Base-by-base conservation (phyloP, 116 monocot species). In the Phalaenopsis hybrid region DNA sequence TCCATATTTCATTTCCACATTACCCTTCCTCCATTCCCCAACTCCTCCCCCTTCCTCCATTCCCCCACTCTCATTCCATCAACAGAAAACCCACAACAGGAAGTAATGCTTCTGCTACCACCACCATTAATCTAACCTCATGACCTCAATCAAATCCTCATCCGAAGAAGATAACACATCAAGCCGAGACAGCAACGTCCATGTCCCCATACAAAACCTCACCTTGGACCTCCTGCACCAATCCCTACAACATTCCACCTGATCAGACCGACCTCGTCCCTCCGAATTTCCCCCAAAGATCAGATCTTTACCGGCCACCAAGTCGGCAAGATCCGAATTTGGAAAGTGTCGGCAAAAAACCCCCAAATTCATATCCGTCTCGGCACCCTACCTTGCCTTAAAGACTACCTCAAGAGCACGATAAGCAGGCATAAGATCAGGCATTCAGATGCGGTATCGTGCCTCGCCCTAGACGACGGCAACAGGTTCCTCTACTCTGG, bases 241-340 rank as follows among this genome's bases (percentile, higher is more conserved):
- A 77, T 44, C 25, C 25, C 21, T 46, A 10, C 77, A 49, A 16
- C 20, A 21, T 41, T 55, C 18, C 18, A 8, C 9, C 52, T 20
- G 17, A 28, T 17, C 25, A 67, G 28, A 48, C 74, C 25, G 78
- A 57, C 74, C 74, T 25, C 75, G 65, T 57, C 70, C 73, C 28
- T 28, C 28, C 0, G 28, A 59, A 83, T 88, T 61, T 44, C 85
- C 79, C 7, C 84, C 80, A 82, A 80, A 12, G 80, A 81, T 6
- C 79, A 78, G 15, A 85, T 91, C 46, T 91, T 88, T 79, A 88
- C 88, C 12, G 92, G 92, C 17, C 92, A 92, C 79, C 92, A 88
- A 77, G 92, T 90, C 86, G 92, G 92, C 37, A 92, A 88, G 86
- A 90, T 92, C 43, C 83, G 92, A 4, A 81, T 90, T 6, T 92